Percentiles rank a stretch among this genome's conserved stretches.
phyloP scores from a whole-genome alignment of 2,329 filamentous ascomycete species.

The Paradendryphiella salina region DNA sequence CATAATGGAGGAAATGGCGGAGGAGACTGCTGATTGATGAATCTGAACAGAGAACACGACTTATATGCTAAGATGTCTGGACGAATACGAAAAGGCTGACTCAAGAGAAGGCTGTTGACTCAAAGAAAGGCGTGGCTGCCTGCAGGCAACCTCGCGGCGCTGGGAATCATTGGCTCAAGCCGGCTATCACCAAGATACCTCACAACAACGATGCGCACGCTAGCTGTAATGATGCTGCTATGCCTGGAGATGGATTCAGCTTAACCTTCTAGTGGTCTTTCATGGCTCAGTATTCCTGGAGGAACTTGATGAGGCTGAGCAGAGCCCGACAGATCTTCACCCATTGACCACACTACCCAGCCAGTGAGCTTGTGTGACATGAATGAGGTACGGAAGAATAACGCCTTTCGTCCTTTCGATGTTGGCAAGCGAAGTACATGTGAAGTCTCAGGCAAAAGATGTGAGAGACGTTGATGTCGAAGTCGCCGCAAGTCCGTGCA shows the following conservation, averaged over 20 bases:
- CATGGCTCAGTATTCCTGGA: background rate
- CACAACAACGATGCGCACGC: constrained; percentile 1
- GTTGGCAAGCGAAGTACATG: background rate
- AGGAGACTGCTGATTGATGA: background rate
- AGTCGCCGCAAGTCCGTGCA: background rate
- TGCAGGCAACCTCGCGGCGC: constrained; percentile 32
- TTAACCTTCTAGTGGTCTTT: background rate
- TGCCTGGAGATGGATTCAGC: background rate
- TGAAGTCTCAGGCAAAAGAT: background rate
- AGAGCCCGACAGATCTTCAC: background rate
- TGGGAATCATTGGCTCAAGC: constrained; percentile 24
- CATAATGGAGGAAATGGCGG: constrained; percentile 21
- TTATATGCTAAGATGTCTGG: background rate
- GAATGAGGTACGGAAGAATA: background rate
- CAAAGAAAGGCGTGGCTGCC: constrained; percentile 31
- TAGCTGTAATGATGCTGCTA: background rate
- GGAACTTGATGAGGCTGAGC: constrained; percentile 1
- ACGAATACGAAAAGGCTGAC: constrained; percentile 17
- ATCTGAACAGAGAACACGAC: constrained; percentile 7
- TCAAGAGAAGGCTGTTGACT: constrained; percentile 27
- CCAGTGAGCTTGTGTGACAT: background rate
- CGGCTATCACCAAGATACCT: background rate
- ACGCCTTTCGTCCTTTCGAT: constrained; percentile 18
- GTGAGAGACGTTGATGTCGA: background rate
- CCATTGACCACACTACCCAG: background rate